Percentiles rank a stretch among this genome's conserved stretches.
Conservation (phyloP, 768 basidiomycete species). For the Tulasnella sp. region DNA sequence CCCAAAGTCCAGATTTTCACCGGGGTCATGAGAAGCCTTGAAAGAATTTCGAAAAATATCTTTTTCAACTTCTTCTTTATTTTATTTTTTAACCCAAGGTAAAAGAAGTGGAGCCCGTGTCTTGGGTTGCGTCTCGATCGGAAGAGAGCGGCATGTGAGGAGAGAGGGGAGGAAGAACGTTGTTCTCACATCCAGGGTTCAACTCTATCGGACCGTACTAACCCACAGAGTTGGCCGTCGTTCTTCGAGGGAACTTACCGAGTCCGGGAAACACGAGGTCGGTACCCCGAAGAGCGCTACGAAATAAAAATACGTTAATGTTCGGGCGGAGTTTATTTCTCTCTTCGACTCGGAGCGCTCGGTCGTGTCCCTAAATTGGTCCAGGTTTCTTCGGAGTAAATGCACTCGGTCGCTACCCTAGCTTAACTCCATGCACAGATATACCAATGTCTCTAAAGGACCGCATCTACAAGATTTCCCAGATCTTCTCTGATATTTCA, state of each 20-base stretch:
- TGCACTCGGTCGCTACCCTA: background rate
- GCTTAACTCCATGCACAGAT: background rate
- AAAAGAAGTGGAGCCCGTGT: background rate
- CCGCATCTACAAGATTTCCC: background rate
- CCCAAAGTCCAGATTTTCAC: background rate
- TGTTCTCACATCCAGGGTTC: background rate
- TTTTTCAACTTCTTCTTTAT: background rate
- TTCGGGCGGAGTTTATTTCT: background rate
- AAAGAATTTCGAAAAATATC: background rate
- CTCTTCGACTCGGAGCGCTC: background rate
- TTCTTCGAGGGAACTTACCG: background rate
- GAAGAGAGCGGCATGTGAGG: background rate
- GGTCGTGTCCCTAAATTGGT: background rate
- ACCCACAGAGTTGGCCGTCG: background rate
- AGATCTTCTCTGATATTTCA: background rate
- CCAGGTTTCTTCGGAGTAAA: background rate
- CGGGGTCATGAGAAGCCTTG: too few relatives aligned
- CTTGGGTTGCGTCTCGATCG: background rate
- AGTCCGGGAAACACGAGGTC: background rate
- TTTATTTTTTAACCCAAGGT: background rate
- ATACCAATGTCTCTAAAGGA: background rate
- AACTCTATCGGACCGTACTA: background rate
- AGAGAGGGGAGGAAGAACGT: background rate
- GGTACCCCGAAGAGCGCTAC: slow-evolving; percentile 1
- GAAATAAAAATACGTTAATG: background rate